A percentile compares a stretch with the other conserved stretches of the same genome.
Conservation (phyloP, 805 yeast species). For the Scheffersomyces coipomensis region DNA sequence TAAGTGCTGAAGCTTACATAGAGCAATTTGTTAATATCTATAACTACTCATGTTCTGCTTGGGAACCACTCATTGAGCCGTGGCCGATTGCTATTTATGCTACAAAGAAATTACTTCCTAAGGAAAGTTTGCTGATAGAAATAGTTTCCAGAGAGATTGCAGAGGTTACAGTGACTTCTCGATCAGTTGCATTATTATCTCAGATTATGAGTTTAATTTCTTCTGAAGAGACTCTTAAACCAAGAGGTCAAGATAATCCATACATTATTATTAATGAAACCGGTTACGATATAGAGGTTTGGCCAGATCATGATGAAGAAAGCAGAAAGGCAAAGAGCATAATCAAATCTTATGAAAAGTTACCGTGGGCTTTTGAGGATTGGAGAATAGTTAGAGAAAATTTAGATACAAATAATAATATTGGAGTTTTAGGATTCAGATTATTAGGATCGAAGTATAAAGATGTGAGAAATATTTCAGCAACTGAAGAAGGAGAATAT, state of each 20-base stretch:
- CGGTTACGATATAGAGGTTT: conserved; percentile 75
- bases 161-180: conserved; percentile 77
- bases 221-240: conserved; percentile 51
- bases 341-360: conserved; percentile 46
- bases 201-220: conserved; percentile 62
- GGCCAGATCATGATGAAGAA: conserved; percentile 56
- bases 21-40: conserved; percentile 72
- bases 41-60: conserved; percentile 83
- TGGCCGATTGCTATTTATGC: conserved; percentile 79
- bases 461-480: conserved; percentile 55
- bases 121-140: conserved; percentile 56
- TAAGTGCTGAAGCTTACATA: conserved; percentile 65
- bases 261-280: conserved; percentile 81
- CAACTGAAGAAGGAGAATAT: conserved; percentile 82
- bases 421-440: conserved; percentile 63
- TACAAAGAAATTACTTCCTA: conserved; percentile 46
- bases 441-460: conserved; percentile 57
- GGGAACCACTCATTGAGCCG: conserved; percentile 94
- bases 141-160: conserved; percentile 74
- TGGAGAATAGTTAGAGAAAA: conserved; percentile 87
- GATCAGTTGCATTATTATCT: conserved; percentile 74
- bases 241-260: conserved; percentile 80
- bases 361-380: conserved; percentile 92
- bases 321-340: conserved; percentile 20
- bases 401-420: conserved; percentile 60